Evolutionary conservation across 2,329 filamentous ascomycete genomes (phyloP), one percentile per base, ranked within the genome.

Genomic region (Fusarium heterosporum): DNA sequence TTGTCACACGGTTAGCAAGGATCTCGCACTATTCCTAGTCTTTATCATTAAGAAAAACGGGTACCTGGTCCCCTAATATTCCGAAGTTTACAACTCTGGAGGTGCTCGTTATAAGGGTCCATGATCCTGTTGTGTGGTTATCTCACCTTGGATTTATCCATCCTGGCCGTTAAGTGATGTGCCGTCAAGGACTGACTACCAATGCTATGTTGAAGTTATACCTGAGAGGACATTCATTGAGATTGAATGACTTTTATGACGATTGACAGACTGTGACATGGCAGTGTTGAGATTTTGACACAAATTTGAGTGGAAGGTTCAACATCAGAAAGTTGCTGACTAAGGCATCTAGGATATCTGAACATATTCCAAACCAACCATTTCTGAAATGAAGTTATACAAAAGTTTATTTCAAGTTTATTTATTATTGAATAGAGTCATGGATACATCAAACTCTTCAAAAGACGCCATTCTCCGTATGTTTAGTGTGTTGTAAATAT

Each of bases 91-190:
- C 16, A 7, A 9, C 17, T 8, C 6, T 13, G 14, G 11, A 46
- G 30, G 19, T 16, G 14, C 46, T 16, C 14, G 39, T 30, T 13
- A 12, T 41, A 32, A 29, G 30, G n/a, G 32, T 17, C 34, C 16
- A n/a, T 36, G 16, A 49, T 59, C 26, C 28, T 45, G 36, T 39
- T 42, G 30, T 41, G 22, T 43, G 8, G 55, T 56, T 2, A 39
- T 51, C 71, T 59, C 34, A 73, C 71, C 71, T 73, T 73, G 25
- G 68, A 70, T 64, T 71, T 73, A 46, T 73, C 71, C 71, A 73
- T 73, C 19, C 40, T 66, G 48, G 29, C 17, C 26, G 25, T 19
- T 29, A 14, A 10, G 11, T 13, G 26, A 29, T n/a, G 13, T 36
- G 34, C 40, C 17, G 50, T 43, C 38, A 25, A 29, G 38, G 10